Evolutionary conservation across 441 rosid genomes (phyloP).

Genomic region (Breynia disticha): DNA sequence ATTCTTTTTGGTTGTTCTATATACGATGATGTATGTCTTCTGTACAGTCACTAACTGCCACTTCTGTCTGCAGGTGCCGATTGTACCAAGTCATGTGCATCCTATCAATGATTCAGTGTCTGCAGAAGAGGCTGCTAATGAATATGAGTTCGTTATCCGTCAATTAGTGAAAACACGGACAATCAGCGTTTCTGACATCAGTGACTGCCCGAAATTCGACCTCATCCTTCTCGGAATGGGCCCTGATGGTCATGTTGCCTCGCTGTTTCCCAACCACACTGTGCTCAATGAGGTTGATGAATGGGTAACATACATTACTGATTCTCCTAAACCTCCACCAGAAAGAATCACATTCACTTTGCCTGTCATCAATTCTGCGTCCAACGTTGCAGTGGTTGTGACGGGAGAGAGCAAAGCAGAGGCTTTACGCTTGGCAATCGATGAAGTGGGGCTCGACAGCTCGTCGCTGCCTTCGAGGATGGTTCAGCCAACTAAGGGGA

Average conservation of each 20-base stretch:
- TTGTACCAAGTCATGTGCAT: slow-evolving; percentile 67
- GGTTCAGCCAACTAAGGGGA: slow-evolving; percentile 59
- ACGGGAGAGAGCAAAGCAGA: slow-evolving; percentile 75
- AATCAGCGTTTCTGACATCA: slow-evolving; percentile 53
- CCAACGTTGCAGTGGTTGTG: slow-evolving; percentile 62
- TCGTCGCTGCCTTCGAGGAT: slow-evolving; percentile 49
- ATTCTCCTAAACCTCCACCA: slow-evolving; percentile 78
- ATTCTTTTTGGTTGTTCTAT: neutral
- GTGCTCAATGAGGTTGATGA: slow-evolving; percentile 47
- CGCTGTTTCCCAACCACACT: slow-evolving; percentile 70
- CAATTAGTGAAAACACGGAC: slow-evolving; percentile 62
- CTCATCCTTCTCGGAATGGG: slow-evolving; percentile 92
- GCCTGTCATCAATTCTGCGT: slow-evolving; percentile 86
- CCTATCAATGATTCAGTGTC: slow-evolving; percentile 73
- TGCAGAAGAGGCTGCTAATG: slow-evolving; percentile 78
- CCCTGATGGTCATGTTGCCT: slow-evolving; percentile 81
- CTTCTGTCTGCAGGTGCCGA: slow-evolving; percentile 46
- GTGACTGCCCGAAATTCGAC: slow-evolving; percentile 89
- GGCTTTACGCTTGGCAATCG: slow-evolving; percentile 59
- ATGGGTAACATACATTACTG: slow-evolving; percentile 71
- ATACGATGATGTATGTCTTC: neutral
- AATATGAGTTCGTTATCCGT: slow-evolving; percentile 62
- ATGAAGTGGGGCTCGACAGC: slow-evolving; percentile 27
- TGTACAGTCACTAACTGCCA: slow-evolving; percentile 10
- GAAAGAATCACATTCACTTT: slow-evolving; percentile 91